A percentile compares a stretch with the other conserved stretches of the same genome.
These are phyloP conservation scores for Salix caprea DNA, from an alignment of 345 rosid species.

Conservation along the genomic window DNA sequence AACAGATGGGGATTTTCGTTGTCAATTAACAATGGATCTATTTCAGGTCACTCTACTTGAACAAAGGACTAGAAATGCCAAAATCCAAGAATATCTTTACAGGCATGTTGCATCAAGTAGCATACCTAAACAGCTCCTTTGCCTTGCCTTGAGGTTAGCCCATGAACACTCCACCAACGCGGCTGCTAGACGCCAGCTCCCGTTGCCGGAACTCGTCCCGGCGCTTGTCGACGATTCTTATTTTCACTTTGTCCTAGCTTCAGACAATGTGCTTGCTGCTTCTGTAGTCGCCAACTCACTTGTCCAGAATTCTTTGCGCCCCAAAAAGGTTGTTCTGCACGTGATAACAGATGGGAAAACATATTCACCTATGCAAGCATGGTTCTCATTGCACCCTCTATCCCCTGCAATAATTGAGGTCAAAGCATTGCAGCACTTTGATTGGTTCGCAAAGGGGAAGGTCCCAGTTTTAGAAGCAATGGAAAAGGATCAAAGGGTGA, in stretches of 20 bases:
- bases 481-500: constrained; percentile 87
- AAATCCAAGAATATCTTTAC: constrained; percentile 86
- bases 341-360: constrained; percentile 90
- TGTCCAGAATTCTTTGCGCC: constrained; percentile 58
- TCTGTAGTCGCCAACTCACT: constrained; percentile 79
- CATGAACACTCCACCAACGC: constrained; percentile 86
- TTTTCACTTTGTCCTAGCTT: constrained; percentile 80
- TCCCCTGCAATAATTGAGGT: constrained; percentile 86
- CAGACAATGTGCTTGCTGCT: constrained; percentile 93
- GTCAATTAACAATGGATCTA: not conserved
- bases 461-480: constrained; percentile 94
- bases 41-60: constrained; percentile 65
- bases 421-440: constrained; percentile 94
- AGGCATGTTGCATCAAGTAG: constrained; percentile 92
- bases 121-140: constrained; percentile 92
- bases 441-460: constrained; percentile 92
- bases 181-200: constrained; percentile 93
- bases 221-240: constrained; percentile 76
- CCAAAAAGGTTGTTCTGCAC: constrained; percentile 69
- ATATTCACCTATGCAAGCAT: constrained; percentile 94
- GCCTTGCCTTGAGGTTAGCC: constrained; percentile 77
- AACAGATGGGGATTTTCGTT: not conserved
- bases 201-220: constrained; percentile 71
- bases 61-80: constrained; percentile 86
- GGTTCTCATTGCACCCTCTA: constrained; percentile 88